Evolutionary conservation across 2,329 filamentous ascomycete species (phyloP).

Genomic region (Verticillium isaacii): DNA sequence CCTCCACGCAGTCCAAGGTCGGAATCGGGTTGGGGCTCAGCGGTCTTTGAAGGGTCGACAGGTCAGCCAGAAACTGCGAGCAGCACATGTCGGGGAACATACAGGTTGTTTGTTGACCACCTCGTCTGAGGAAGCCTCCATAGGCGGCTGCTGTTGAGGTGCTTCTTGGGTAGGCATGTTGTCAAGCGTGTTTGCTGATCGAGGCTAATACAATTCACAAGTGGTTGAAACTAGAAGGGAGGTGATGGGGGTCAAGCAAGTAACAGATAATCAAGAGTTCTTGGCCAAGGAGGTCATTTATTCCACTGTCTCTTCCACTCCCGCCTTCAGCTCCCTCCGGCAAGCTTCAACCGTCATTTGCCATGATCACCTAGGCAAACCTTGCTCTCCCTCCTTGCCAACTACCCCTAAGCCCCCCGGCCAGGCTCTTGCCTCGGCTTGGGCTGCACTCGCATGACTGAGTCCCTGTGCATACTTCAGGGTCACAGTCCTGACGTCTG

Average conservation of each 20-base stretch:
- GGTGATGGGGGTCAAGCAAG: not conserved
- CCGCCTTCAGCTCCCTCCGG: not conserved
- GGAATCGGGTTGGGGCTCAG: conserved; percentile 31
- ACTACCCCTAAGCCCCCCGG: not conserved
- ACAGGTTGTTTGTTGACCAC: conserved; percentile 38
- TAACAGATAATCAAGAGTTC: not conserved
- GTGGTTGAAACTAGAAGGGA: not conserved
- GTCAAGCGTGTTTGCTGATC: conserved; percentile 2
- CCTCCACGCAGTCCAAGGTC: conserved; percentile 38
- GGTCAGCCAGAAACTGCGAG: not conserved
- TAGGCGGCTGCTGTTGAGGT: conserved; percentile 38
- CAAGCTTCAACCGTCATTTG: not conserved
- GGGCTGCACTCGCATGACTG: not conserved
- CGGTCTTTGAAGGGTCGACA: not conserved
- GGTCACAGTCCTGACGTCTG: not conserved
- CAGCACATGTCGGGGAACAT: conserved; percentile 13
- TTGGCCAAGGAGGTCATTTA: not conserved
- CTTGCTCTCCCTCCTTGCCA: not conserved
- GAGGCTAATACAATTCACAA: not conserved
- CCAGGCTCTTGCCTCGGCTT: not conserved
- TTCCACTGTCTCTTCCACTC: not conserved
- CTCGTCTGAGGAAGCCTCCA: conserved; percentile 27
- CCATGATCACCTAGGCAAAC: not conserved
- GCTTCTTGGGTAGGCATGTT: conserved; percentile 36
- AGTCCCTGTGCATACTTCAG: not conserved